These are phyloP conservation scores for Cladosporium sp. DNA, from an alignment of 2,329 filamentous ascomycete species.

Conservation along the genomic window DNA sequence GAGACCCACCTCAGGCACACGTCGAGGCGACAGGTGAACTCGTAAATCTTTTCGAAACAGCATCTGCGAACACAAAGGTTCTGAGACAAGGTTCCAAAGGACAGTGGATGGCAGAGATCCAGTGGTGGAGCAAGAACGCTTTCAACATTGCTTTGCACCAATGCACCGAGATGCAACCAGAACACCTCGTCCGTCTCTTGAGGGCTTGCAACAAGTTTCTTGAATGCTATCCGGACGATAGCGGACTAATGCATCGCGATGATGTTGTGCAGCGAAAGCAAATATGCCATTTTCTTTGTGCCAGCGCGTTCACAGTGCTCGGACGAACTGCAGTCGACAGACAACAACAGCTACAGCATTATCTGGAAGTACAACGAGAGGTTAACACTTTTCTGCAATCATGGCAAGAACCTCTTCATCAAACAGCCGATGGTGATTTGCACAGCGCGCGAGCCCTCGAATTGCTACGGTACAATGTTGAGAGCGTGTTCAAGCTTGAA, in stretches of 20 bases:
- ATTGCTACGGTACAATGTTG: slow-evolving; percentile 75
- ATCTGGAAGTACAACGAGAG: slow-evolving; percentile 61
- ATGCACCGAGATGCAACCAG: slow-evolving; percentile 58
- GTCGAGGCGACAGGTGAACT: slow-evolving; percentile 47
- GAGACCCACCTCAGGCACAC: slow-evolving; percentile 33
- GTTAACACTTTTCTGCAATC: slow-evolving; percentile 46
- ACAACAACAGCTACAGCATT: slow-evolving; percentile 59
- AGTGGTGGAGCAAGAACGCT: slow-evolving; percentile 81
- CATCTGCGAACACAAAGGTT: slow-evolving; percentile 48
- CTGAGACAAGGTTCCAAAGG: slow-evolving; percentile 40
- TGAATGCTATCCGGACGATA: slow-evolving; percentile 26
- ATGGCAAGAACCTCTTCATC: slow-evolving; percentile 21
- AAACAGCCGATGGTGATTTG: slow-evolving; percentile 31
- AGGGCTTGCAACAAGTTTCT: slow-evolving; percentile 42
- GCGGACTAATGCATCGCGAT: slow-evolving; percentile 21
- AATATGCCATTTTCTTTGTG: slow-evolving; percentile 69
- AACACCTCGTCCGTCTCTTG: slow-evolving; percentile 57
- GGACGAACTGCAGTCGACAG: slow-evolving; percentile 48
- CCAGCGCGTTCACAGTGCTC: slow-evolving; percentile 48
- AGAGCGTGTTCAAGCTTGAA: slow-evolving; percentile 67
- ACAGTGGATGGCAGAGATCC: slow-evolving; percentile 60
- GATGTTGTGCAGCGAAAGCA: slow-evolving; percentile 58
- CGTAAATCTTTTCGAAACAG: slow-evolving; percentile 56
- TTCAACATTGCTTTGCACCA: slow-evolving; percentile 75
- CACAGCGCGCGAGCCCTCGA: slow-evolving; percentile 59